These are phyloP conservation scores for Phytophthora europaea DNA, from an alignment of 352 stramenopile species.

Conservation along the genomic window DNA sequence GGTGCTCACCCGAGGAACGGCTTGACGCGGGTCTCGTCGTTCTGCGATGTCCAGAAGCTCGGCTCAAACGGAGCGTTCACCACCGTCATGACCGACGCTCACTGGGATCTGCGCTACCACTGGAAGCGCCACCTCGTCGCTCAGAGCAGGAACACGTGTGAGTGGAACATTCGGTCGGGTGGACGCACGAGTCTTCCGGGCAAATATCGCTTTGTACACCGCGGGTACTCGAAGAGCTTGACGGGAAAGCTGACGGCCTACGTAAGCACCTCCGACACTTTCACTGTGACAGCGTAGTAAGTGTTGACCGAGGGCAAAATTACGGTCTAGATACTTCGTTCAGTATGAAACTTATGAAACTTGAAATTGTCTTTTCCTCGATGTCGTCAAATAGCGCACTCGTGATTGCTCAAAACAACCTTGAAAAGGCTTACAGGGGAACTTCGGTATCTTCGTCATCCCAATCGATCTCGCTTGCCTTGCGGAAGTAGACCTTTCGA, in stretches of 20 bases:
- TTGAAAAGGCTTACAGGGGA: not conserved
- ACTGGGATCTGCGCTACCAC: constrained; percentile 64
- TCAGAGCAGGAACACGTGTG: constrained; percentile 57
- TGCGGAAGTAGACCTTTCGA: not conserved
- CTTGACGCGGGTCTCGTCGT: constrained; percentile 46
- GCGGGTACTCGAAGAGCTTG: constrained; percentile 51
- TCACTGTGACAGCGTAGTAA: constrained; percentile 25
- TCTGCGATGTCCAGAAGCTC: constrained; percentile 62
- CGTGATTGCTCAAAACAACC: not conserved
- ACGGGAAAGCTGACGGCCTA: constrained; percentile 43
- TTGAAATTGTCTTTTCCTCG: no score
- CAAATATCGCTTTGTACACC: constrained; percentile 58
- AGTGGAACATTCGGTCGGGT: constrained; percentile 53
- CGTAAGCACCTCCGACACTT: constrained; percentile 40
- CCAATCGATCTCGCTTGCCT: not conserved
- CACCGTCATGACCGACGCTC: constrained; percentile 57
- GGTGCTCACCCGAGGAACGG: constrained; percentile 61
- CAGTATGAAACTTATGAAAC: not conserved
- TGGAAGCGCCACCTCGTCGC: constrained; percentile 41
- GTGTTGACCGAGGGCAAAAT: not conserved
- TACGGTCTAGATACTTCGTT: no score
- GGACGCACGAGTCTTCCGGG: constrained; percentile 41
- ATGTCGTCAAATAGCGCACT: no score
- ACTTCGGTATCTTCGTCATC: not conserved
- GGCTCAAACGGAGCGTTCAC: constrained; percentile 26